phyloP scores from a whole-genome alignment of 495 filamentous ascomycete species.

The Penicillium waksmanii region DNA sequence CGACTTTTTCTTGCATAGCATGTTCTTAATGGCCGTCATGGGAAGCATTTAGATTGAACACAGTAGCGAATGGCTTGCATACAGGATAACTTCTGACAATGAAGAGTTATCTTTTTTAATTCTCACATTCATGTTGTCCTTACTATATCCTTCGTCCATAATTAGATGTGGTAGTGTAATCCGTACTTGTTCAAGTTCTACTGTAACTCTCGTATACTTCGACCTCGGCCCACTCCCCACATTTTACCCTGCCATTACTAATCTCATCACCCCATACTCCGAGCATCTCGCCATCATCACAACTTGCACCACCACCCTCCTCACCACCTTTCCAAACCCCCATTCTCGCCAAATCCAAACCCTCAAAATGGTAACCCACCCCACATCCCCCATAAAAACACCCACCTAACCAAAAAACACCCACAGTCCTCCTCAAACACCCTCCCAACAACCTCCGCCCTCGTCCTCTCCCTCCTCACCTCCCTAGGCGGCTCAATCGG shows the following conservation, averaged over 20 bases:
- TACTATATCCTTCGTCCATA: too few species aligned
- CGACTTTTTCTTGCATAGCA: not conserved
- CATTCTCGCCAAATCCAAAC: not conserved
- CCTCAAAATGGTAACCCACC: constrained; percentile 22
- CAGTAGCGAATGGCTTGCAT: not conserved
- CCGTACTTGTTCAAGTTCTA: not conserved
- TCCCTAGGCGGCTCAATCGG: constrained; percentile 85
- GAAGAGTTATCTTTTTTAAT: not conserved
- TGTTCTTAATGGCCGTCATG: constrained; percentile 26
- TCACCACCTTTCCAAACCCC: not conserved
- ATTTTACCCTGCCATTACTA: constrained; percentile 6
- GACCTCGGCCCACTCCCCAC: constrained; percentile 12
- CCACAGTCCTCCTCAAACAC: constrained; percentile 8
- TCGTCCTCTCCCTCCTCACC: constrained; percentile 78
- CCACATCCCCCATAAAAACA: not conserved
- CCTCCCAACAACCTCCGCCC: constrained; percentile 54
- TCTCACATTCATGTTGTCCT: too few species aligned
- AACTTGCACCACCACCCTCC: not conserved
- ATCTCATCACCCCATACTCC: not conserved
- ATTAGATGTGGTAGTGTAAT: too few species aligned
- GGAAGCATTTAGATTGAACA: constrained; percentile 1
- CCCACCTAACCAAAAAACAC: constrained; percentile 5
- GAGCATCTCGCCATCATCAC: not conserved
- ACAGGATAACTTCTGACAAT: not conserved
- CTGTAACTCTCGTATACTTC: constrained; percentile 7